These are phyloP conservation scores for Actinomortierella ambigua DNA, from an alignment of 371 early-diverging fungal species.

Conservation along the genomic window DNA sequence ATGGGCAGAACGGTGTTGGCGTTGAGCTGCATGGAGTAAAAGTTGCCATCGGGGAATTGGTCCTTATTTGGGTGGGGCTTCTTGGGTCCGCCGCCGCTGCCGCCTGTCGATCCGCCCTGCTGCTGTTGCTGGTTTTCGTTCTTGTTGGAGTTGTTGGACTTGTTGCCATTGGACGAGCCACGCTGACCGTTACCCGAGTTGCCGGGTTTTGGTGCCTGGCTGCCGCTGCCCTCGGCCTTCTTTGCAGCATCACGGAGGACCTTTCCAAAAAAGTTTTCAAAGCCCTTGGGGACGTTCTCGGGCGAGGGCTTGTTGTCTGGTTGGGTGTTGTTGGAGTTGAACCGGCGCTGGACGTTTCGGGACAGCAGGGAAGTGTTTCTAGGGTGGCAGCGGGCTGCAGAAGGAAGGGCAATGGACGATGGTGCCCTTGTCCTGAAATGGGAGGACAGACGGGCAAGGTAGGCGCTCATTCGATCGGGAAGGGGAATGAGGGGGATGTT, in stretches of 20 bases:
- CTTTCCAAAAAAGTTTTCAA: constrained; percentile 51
- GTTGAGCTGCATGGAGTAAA: constrained; percentile 51
- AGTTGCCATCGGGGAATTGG: constrained; percentile 17
- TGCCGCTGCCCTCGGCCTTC: constrained; percentile 25
- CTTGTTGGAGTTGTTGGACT: constrained; percentile 5
- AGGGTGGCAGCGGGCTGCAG: too few relatives aligned
- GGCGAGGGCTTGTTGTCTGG: constrained; percentile 7
- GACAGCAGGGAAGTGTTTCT: too few relatives aligned
- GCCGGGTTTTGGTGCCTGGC: constrained; percentile 19
- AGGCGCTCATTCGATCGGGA: too few relatives aligned
- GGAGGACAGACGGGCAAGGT: too few relatives aligned
- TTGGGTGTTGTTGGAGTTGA: constrained; percentile 4
- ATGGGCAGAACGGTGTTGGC: constrained; percentile 56
- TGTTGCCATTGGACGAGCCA: constrained; percentile 8
- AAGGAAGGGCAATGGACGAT: too few relatives aligned
- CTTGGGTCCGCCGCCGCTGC: constrained; percentile 14
- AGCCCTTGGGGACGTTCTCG: constrained; percentile 46
- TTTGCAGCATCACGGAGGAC: constrained; percentile 28
- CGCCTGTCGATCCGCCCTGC: constrained; percentile 5
- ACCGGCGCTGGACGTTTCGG: too few relatives aligned
- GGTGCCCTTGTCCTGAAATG: too few relatives aligned
- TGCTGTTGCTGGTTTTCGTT: constrained; percentile 1
- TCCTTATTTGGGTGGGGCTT: constrained; percentile 17
- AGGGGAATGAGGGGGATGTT: too few relatives aligned
- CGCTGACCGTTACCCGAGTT: not conserved